Evolutionary conservation across 2,329 filamentous ascomycete genomes (phyloP), one percentile per base, ranked within the genome.

Genomic region (Alternaria sp.): DNA sequence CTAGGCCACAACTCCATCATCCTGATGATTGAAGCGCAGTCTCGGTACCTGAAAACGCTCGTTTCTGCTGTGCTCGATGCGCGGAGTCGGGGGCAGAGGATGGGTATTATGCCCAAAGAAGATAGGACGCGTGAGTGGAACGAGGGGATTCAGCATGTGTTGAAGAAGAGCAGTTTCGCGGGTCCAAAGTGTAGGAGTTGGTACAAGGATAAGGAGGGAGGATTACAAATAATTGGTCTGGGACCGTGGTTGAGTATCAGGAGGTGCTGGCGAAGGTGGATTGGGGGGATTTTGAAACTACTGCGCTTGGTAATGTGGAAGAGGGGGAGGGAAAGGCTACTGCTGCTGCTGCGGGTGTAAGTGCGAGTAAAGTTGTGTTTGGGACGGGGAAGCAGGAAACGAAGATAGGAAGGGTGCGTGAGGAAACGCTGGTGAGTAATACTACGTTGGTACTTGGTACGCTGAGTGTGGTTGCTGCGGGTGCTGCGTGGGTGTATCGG

Each of bases 11-110:
- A 85, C 60, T 81, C 78, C 53, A 86, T 87, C 64, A 83, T 87
- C 62, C 76, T 86, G n/a, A 87, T 86, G 84, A 85, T 87, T 60
- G 85, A 87, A 67, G 80, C 84, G 2, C 85, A 87, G 64, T 80
- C 77, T 3, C 79, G 81, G 3, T 87, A 86, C 66, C 80, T 87
- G 56, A 83, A 81, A 58, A 77, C 76, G 0, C 63, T 87, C 34
- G 80, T 87, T 45, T 67, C 69, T 0, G 77, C 81, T 6, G 79
- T 88, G 1, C 77, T 86, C 1, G 71, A 76, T 7, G 83, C 83
- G 0, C 73, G 80, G 11, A 57, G 51, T 21, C 59, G 72, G 1
- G 80, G 81, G 8, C 58, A 74, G n/a, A 70, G 71, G 0, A 70
- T 87, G 3, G 72, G 76, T 0, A 70, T 88, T 0, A 70, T 74